Base-by-base conservation (phyloP, 371 early-diverging fungal genomes). In the Mucor sp. region DNA sequence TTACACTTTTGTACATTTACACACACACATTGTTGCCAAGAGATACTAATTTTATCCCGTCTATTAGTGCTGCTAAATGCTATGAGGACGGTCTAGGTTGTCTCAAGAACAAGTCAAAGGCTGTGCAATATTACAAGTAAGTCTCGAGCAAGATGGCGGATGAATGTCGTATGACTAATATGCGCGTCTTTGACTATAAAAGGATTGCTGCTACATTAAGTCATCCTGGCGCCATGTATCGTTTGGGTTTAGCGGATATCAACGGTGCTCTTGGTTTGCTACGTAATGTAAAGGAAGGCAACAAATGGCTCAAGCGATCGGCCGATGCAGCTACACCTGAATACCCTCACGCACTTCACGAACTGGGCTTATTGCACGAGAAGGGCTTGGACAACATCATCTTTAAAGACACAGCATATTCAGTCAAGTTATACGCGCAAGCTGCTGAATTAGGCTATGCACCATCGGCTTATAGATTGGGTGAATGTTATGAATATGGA, bases 291-390 rank as follows among this genome's bases (percentile, higher is more conserved):
- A 87, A 89, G 27, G 91, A 94, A 75, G 93, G 90, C 9, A 85
- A 90, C 64, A 93, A 89, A 71, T 93, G 93, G 94, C 84, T 93
- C 60, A 90, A 90, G 70, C 79, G 91, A 58, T 82, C 93, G 0
- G 86, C 89, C 3, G 89, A 89, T 55, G 89, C 90, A 21, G 91
- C 93, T 1, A 90, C 85, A 50, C 75, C 85, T 21, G 83, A 89
- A 66, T 91, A 90, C 67, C 93, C 93, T 2, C 89, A 92, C 71
- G 93, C 91, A 9, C 79, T 92, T 25, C 91, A 93, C 69, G 93
- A 93, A 74, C 79, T 91, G 7, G 91, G 90, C 1, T 74, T 86
- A 59, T 68, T 92, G 41, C 91, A 93, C 71, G 91, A 90, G 63
- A 71, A 79, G 11, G 93, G 92, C 15, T 77, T 90, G 21, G 86